Percentiles rank a stretch among this genome's conserved stretches.
Evolutionary conservation across 352 stramenopile species (phyloP).

Genomic region (Pythium utonaiense): DNA sequence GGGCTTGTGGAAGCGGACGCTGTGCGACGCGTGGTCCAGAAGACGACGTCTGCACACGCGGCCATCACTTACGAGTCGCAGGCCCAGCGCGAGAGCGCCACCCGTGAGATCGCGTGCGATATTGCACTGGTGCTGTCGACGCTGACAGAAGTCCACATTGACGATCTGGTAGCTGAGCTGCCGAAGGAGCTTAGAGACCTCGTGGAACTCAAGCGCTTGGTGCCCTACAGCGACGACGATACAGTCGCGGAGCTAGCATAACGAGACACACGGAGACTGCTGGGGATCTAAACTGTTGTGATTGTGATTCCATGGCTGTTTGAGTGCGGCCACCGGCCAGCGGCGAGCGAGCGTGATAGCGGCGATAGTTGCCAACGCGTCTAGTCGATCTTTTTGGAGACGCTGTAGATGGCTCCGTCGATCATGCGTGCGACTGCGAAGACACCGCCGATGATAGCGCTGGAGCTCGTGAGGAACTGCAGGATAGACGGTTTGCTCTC

Average conservation of each 20-base stretch:
- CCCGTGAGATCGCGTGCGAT: constrained; percentile 59
- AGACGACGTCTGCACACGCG: constrained; percentile 49
- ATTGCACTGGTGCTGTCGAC: constrained; percentile 50
- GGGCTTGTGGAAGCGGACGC: constrained; percentile 47
- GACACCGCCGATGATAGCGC: constrained; percentile 82
- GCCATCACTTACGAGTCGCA: constrained; percentile 63
- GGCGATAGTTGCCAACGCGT: neutral
- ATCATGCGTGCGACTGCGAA: constrained; percentile 87
- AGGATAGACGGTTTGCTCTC: constrained; percentile 82
- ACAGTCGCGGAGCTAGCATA: neutral
- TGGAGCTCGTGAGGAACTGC: constrained; percentile 85
- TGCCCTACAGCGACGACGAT: constrained; percentile 4
- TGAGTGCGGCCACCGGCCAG: neutral
- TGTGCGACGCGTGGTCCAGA: constrained; percentile 59
- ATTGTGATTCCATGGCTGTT: neutral
- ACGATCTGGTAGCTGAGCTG: constrained; percentile 44
- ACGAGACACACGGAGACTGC: neutral
- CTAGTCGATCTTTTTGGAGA: constrained; percentile 88
- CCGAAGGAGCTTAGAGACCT: constrained; percentile 37
- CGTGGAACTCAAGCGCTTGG: constrained; percentile 18
- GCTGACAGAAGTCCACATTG: constrained; percentile 50
- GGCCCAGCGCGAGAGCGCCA: constrained; percentile 47
- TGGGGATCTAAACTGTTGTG: neutral
- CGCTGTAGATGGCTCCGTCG: constrained; percentile 84
- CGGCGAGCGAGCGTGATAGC: neutral